These are phyloP conservation scores for Fusarium subtropicale DNA, from an alignment of 2,329 filamentous ascomycete species.

Conservation along the genomic window DNA sequence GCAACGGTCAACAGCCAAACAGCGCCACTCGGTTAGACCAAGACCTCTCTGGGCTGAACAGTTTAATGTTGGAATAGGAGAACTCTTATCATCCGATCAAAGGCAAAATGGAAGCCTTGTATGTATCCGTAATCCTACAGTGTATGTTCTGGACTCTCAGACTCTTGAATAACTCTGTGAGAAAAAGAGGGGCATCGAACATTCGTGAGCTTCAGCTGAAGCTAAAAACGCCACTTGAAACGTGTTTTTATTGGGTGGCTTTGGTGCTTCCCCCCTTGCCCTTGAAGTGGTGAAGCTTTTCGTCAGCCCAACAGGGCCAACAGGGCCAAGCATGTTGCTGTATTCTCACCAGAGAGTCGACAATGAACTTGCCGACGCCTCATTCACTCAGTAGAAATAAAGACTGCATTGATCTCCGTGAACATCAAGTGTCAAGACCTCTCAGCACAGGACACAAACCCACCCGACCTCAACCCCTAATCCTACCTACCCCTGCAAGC, in stretches of 20 bases:
- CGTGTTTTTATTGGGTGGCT: slow-evolving; percentile 26
- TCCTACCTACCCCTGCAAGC: background rate
- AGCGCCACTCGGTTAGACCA: slow-evolving; percentile 10
- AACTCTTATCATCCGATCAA: background rate
- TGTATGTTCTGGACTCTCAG: background rate
- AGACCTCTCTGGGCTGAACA: background rate
- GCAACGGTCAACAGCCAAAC: slow-evolving; percentile 4
- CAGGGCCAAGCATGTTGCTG: background rate
- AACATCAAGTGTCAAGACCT: background rate
- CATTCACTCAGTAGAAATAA: background rate
- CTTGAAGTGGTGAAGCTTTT: background rate
- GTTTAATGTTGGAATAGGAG: background rate
- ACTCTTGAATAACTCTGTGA: background rate
- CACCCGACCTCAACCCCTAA: background rate
- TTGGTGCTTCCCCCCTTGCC: background rate
- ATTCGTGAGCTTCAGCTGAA: slow-evolving; percentile 1
- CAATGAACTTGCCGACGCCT: background rate
- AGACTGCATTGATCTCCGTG: background rate
- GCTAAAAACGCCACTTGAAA: slow-evolving; percentile 31
- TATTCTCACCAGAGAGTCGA: background rate
- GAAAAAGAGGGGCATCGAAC: slow-evolving; percentile 16
- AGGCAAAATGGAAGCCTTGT: background rate
- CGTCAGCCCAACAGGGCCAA: background rate
- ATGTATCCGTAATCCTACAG: background rate
- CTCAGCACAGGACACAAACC: background rate